A percentile compares a stretch with the other conserved stretches of the same genome.
phyloP scores from a whole-genome alignment of 495 filamentous ascomycete species.

The Extremus antarcticus region DNA sequence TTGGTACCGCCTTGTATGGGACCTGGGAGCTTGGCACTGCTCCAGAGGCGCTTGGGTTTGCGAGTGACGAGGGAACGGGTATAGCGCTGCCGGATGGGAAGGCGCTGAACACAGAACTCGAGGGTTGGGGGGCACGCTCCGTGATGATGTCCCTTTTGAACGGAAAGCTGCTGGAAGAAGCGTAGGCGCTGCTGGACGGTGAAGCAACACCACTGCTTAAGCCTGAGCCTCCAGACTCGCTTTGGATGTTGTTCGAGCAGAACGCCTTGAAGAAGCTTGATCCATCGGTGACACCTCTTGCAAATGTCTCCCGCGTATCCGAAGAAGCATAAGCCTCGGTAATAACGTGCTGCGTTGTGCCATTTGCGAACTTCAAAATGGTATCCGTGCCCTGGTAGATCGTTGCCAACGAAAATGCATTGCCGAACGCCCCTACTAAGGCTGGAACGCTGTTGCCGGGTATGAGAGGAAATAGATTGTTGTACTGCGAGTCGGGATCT shows the following conservation, averaged over 20 bases:
- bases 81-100: not conserved
- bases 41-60: not conserved
- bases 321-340: not conserved
- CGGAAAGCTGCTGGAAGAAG: not conserved
- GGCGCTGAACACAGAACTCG: not conserved
- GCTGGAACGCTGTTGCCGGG: not conserved
- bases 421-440: not conserved
- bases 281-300: conserved; percentile 1
- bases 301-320: not conserved
- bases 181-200: not conserved
- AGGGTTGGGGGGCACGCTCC: not conserved
- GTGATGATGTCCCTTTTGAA: not conserved
- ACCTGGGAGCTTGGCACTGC: not conserved
- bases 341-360: not conserved
- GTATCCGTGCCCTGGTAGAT: conserved; percentile 6
- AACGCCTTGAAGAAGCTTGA: conserved; percentile 3
- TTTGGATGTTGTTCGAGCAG: not conserved
- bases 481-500: conserved; percentile 35
- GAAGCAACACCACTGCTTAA: not conserved
- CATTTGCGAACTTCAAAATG: conserved; percentile 11
- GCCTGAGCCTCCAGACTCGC: not conserved
- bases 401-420: not conserved
- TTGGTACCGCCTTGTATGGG: not conserved
- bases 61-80: not conserved
- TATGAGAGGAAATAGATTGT: conserved; percentile 15